Evolutionary conservation across 2,329 filamentous ascomycete genomes (phyloP).

Genomic region (Pseudogymnoascus sp.): DNA sequence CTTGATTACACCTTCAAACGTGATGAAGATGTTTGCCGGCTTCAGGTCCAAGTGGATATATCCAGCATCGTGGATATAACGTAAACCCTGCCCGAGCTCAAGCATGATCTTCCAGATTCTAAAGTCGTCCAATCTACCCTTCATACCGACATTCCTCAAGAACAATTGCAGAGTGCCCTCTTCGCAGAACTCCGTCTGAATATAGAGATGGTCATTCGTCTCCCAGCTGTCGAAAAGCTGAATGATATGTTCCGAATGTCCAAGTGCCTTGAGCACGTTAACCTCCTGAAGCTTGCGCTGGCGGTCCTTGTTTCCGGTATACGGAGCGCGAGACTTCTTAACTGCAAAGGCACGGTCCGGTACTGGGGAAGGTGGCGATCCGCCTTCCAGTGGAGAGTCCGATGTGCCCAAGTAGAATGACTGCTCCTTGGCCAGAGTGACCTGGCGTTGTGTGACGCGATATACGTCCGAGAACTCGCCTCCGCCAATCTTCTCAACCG

Average conservation of each 20-base stretch:
- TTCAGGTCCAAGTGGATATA: slow-evolving; percentile 83
- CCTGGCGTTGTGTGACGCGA: slow-evolving; percentile 50
- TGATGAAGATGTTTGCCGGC: slow-evolving; percentile 75
- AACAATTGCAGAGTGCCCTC: slow-evolving; percentile 86
- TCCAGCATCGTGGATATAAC: slow-evolving; percentile 80
- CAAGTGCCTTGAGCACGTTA: slow-evolving; percentile 65
- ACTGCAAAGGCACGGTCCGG: slow-evolving; percentile 71
- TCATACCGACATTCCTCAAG: slow-evolving; percentile 70
- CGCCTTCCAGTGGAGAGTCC: slow-evolving; percentile 39
- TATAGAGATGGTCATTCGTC: slow-evolving; percentile 75
- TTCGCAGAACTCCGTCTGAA: slow-evolving; percentile 95
- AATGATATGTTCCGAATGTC: slow-evolving; percentile 75
- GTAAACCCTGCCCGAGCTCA: slow-evolving; percentile 75
- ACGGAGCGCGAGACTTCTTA: slow-evolving; percentile 82
- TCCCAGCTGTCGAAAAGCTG: slow-evolving; percentile 85
- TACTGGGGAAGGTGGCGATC: slow-evolving; percentile 44
- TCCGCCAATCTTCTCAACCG: slow-evolving; percentile 70
- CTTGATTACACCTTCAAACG: slow-evolving; percentile 72
- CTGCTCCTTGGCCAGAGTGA: slow-evolving; percentile 34
- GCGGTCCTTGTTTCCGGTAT: slow-evolving; percentile 71
- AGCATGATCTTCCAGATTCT: slow-evolving; percentile 96
- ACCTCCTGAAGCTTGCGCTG: slow-evolving; percentile 79
- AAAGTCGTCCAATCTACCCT: slow-evolving; percentile 88
- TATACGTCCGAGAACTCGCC: slow-evolving; percentile 95
- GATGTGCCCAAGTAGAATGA: slow-evolving; percentile 32